Base-by-base conservation (phyloP, 176 grass and related monocot species). In the Sorghum bicolor region DNA sequence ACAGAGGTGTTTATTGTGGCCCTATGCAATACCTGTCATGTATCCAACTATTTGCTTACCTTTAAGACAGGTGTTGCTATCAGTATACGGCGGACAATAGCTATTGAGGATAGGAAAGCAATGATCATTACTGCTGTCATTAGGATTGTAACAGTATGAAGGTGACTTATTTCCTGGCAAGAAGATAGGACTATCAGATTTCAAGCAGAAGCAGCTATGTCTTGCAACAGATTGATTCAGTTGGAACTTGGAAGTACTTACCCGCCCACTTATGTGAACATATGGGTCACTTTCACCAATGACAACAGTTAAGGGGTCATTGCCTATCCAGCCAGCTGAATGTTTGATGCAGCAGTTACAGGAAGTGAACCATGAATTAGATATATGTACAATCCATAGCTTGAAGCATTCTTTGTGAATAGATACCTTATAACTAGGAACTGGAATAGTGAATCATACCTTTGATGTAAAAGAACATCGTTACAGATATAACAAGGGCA, bases 271-370 rank as follows among this genome's bases (percentile, higher is more conserved):
- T 37, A 96, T 94, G 70, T 90, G 90, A 20, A 96, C 91, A 87
- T 99, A 99, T 29, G 96, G 93, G 70, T 99, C 96, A 7, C 81
- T 96, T 85, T 83, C 84, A 78, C 96, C 96, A 73, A 99, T 96
- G 34, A 99, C 93, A 92, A 99, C 96, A 3, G 93, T 91, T 75
- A 99, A 90, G 29, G 96, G 87, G 72, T 99, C 96, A 64, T 89
- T 89, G 26, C 93, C 96, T 68, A 99, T 89, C 96, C 96, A 99
- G 16, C 96, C 96, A 89, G 91, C 96, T 99, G 83, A 93, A 89
- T 81, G 33, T 70, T 72, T 57, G 50, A 52, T 36, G 48, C 28
- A 91, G 52, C 53, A 74, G n/a, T 77, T 77, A 78, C 47, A 71
- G 31, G 50, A 47, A 76, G 55, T 36, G 22, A 33, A 11, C 39